Percentiles rank a stretch among this genome's conserved stretches.
These are phyloP conservation scores for Bromus sterilis DNA, from an alignment of 176 grass and related monocot species.

Conservation along the genomic window DNA sequence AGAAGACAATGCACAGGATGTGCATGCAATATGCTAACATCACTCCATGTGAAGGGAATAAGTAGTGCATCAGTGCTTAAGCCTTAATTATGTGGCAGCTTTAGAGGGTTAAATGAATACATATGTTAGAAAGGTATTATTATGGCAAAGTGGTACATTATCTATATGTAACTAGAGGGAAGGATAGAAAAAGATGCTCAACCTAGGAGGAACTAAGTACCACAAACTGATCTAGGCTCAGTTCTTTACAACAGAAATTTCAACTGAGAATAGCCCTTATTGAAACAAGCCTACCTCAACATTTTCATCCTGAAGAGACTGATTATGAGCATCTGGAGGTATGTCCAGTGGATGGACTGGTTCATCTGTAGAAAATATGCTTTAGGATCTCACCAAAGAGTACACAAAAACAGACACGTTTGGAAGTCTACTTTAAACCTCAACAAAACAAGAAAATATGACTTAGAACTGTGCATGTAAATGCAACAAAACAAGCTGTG, in stretches of 20 bases:
- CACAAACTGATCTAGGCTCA: background rate
- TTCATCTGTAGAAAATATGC: constrained; percentile 32
- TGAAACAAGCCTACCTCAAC: constrained; percentile 31
- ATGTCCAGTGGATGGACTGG: constrained; percentile 19
- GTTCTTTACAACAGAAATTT: background rate
- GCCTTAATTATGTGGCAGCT: background rate
- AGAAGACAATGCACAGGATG: background rate
- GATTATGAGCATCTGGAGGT: constrained; percentile 8
- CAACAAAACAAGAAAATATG: background rate
- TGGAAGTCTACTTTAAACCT: background rate
- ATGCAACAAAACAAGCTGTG: background rate
- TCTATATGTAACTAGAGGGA: background rate
- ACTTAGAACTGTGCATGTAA: background rate
- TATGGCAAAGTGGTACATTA: background rate
- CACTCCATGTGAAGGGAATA: background rate
- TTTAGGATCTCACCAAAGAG: background rate
- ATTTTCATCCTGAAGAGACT: constrained; percentile 16
- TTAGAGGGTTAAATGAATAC: background rate
- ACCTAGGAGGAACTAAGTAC: background rate
- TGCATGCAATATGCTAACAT: background rate
- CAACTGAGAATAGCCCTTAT: background rate
- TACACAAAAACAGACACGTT: background rate
- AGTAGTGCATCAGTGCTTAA: background rate
- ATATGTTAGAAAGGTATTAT: background rate
- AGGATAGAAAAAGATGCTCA: background rate